Base-by-base conservation (phyloP, 2,329 filamentous ascomycete species). In the Hymenoscyphus salicellus region DNA sequence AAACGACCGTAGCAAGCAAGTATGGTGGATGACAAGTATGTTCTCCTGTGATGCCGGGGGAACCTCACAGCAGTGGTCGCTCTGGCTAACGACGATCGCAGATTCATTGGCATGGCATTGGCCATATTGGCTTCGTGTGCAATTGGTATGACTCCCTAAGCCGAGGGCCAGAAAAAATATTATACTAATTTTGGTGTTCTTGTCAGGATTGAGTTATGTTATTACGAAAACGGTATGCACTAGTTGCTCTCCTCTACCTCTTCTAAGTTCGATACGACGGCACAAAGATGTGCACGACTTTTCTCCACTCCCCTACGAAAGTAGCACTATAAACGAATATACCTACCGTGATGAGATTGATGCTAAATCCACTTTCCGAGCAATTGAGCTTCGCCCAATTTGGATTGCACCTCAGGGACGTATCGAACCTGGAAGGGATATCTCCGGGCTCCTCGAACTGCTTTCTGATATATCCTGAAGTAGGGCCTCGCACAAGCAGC, bases 401-500 rank as follows among this genome's bases (percentile, higher is more conserved):
- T 30, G 28, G 28, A 30, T 3, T 43, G 41, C 41, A n/a, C 14
- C 6, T 43, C 41, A 43, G 16, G 41, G n/a, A 5, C n/a, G 17
- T 20, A 17, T 43, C 17, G 17, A 43, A 43, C 7, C 4, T 3
- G 5, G 16, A 43, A n/a, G 17, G 17, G 7, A 43, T 43, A 86
- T 91, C 94, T 80, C 77, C 79, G 76, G 65, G 60, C 14, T 55
- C 5, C 23, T 2, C 20, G 52, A 14, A 55, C 8, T 32, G 52
- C 8, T 26, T 55, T 14, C 52, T 55, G 52, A 55, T 55, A 8
- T 28, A 28, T 49, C 55, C 26, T 26, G 52, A 55, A 72, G 93
- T 43, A 43, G 90, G 94, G 94, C 69, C 84, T 99, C 72, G 92
- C 93, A 78, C 90, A 97, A 78, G 92, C 93, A 68, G 91, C 91